A percentile compares a stretch with the other conserved stretches of the same genome.
Evolutionary conservation across 208 protist species (phyloP).

Genomic region (Sergeia podlipaevii): DNA sequence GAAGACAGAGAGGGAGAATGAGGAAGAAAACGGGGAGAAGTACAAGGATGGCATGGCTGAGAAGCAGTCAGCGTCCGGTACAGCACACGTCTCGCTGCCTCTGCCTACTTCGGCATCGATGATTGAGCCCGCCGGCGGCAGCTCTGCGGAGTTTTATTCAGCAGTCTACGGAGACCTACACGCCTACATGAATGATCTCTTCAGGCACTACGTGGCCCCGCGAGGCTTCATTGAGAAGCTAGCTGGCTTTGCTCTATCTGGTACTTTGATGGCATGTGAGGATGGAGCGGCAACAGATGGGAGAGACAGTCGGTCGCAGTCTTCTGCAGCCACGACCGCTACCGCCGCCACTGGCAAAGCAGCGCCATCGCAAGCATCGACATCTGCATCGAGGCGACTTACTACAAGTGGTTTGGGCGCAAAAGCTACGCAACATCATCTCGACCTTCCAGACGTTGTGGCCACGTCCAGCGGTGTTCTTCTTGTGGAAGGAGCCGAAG

Average conservation of each 20-base stretch:
- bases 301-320: not conserved
- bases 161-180: slow-evolving; percentile 12
- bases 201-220: slow-evolving; percentile 58
- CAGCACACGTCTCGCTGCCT: slow-evolving; percentile 4
- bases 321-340: not conserved
- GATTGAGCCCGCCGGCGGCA: not conserved
- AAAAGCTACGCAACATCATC: not conserved
- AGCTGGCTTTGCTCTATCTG: slow-evolving; percentile 44
- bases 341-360: not conserved
- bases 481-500: slow-evolving; percentile 58
- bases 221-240: slow-evolving; percentile 49
- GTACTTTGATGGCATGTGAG: not conserved
- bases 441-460: no score
- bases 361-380: no score
- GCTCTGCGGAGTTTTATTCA: slow-evolving; percentile 7
- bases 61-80: not conserved
- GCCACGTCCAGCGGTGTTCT: slow-evolving; percentile 29
- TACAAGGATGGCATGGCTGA: not conserved
- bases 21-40: not conserved
- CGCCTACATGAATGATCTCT: slow-evolving; percentile 37
- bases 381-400: no score
- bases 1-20: not conserved
- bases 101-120: slow-evolving; percentile 8
- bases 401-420: not conserved
- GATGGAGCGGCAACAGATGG: not conserved